Evolutionary conservation across 1,284 basidiomycete species (phyloP).

Genomic region (Peniophora sp.): DNA sequence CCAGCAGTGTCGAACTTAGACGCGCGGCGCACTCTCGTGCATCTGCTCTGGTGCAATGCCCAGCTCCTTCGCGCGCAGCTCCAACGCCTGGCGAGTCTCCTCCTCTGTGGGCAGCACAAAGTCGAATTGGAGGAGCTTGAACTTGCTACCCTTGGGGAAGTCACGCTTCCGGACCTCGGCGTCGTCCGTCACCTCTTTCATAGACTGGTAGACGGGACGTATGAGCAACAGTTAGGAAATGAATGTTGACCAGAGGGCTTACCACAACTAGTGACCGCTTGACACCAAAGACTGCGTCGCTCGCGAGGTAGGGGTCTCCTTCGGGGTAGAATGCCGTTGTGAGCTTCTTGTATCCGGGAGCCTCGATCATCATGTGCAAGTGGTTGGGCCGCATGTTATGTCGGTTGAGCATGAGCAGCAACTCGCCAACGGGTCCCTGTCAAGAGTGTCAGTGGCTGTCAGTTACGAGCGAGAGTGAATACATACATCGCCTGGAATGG

Average conservation of each 20-base stretch:
- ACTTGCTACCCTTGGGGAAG: conserved; percentile 51
- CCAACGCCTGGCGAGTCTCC: conserved; percentile 29
- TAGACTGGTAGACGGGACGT: conserved; percentile 26
- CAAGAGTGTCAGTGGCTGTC: background rate
- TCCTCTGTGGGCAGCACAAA: conserved; percentile 52
- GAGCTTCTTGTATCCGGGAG: conserved; percentile 65
- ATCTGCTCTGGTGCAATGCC: background rate
- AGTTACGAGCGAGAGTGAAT: background rate
- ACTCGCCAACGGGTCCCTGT: conserved; percentile 65
- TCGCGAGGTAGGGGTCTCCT: conserved; percentile 57
- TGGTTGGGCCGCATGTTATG: conserved; percentile 79
- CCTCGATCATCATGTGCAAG: conserved; percentile 67
- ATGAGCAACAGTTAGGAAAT: background rate
- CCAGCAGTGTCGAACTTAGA: background rate
- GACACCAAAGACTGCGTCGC: conserved; percentile 76
- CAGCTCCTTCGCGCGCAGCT: conserved; percentile 16
- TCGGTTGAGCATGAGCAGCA: conserved; percentile 52
- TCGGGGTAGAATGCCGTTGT: conserved; percentile 71
- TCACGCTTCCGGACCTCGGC: conserved; percentile 50
- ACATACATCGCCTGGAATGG: conserved; percentile 69
- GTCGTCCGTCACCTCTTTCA: conserved; percentile 43
- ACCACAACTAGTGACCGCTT: conserved; percentile 55
- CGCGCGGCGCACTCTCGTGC: background rate
- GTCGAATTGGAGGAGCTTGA: conserved; percentile 54
- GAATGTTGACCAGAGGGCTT: conserved; percentile 24